Evolutionary conservation across 495 filamentous ascomycete genomes (phyloP), one percentile per base, ranked within the genome.

Genomic region (Copromyces sp.): DNA sequence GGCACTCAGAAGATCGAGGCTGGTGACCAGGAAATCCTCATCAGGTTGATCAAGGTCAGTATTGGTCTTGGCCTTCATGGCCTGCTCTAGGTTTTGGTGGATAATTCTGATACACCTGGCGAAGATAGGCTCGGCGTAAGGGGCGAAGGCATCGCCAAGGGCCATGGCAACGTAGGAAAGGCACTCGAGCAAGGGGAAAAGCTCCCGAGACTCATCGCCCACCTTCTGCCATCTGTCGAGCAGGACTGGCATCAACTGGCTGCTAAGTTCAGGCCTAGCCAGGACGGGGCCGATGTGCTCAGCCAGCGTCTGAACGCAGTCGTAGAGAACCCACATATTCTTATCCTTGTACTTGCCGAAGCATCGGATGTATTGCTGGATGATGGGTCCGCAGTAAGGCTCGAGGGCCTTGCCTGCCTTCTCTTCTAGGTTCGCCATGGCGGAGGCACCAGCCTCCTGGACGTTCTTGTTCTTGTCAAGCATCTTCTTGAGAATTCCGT

Each of bases 291-390:
- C 92, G 68, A 98, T 91, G 80, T 94, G 91, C 78, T 99, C 96
- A 16, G 95, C 95, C 45, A 99, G 84, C 0, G 96, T 98, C 82
- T 99, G 95, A 68, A 99, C 92, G 82, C 95, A 99, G 83, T 98
- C 96, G 82, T 99, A 99, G 42, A 99, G 89, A 72, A 98, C 94
- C 83, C 95, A 98, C 89, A 97, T 97, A 84, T 99, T 99, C 69
- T 93, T 90, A 80, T 98, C 95, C 85, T 99, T 98, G 88, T 98
- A 99, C 80, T 91, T 93, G 37, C 82, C 86, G 83, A 99, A 98
- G 80, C 96, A 98, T 73, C 87, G 83, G 47, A 97, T 95, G 77
- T 94, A 98, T 80, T 98, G 96, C 53, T 88, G 90, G 69, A 98
- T 89, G 75, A 99, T 99, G 39, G 93, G 92, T 68, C 90, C 87